Evolutionary conservation across 2,329 filamentous ascomycete species (phyloP).

Genomic region (Penicillium brevicompactum): DNA sequence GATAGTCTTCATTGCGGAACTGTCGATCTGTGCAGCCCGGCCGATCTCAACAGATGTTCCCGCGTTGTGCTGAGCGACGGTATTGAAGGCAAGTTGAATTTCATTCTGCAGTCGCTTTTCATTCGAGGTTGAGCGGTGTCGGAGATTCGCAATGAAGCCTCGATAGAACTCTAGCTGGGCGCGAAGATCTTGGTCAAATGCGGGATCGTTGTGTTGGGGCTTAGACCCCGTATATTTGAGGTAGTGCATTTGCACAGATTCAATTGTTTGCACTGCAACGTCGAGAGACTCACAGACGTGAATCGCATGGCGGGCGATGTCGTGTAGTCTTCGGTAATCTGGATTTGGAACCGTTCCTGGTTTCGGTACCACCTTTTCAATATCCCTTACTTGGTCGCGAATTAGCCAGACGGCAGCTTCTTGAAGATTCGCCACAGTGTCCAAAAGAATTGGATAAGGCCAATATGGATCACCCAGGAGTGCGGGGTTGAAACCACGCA

Average conservation of each 20-base stretch:
- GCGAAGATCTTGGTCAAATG: neutral
- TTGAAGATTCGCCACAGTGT: neutral
- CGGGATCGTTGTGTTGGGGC: neutral
- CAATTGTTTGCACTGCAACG: neutral
- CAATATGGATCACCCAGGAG: neutral
- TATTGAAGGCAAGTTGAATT: constrained; percentile 35
- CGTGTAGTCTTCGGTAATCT: neutral
- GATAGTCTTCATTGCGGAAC: constrained; percentile 55
- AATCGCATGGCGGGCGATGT: neutral
- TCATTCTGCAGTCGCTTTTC: constrained; percentile 34
- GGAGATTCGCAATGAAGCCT: neutral
- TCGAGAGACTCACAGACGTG: neutral
- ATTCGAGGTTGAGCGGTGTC: constrained; percentile 11
- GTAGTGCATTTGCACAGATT: neutral
- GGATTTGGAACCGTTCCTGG: neutral
- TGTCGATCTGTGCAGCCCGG: constrained; percentile 41
- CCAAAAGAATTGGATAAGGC: neutral
- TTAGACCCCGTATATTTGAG: neutral
- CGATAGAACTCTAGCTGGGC: neutral
- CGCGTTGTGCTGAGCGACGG: constrained; percentile 32
- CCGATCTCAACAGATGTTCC: constrained; percentile 27
- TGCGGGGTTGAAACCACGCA: neutral
- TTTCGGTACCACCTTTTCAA: neutral
- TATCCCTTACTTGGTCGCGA: neutral
- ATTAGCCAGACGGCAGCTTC: neutral